Base-by-base conservation (phyloP, 148 eudicot species). In the Nepenthes gracilis region DNA sequence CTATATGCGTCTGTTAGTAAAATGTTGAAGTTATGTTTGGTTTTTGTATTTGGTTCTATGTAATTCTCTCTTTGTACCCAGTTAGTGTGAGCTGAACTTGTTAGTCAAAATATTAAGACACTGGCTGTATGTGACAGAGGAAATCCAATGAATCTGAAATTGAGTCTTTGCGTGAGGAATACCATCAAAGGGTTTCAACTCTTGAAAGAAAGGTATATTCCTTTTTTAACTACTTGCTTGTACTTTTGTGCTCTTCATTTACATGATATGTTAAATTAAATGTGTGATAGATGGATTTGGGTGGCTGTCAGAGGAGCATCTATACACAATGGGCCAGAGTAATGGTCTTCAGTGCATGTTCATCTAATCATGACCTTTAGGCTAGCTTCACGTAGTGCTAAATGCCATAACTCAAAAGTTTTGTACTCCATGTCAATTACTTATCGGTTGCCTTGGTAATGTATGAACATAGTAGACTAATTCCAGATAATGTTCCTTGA, bases 81-180 rank as follows among this genome's bases (percentile, higher is more conserved):
- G 6, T 60, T 59, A 32, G 23, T 23, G 0, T 23, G 23, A 23
- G 23, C 23, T 23, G 23, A 23, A 23, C 23, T 23, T 23, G 23
- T 23, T 23, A 23, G 23, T 23, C 23, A 23, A 23, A 23, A 23
- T 23, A 23, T 23, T 23, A 23, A 23, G 23, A 23, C 23, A 23
- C 23, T 23, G 23, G 43, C 43, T 37, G 35, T 61, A 4, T 68
- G 64, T 74, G 36, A 56, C 83, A 93, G 98, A 78, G 85, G 53
- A 93, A 86, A 74, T 78, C 96, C 65, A 86, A 75, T 76, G 96
- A 93, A 9, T 90, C 91, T 61, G 98, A 93, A 80, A 67, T 86
- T 64, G 98, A 93, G 73, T 82, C 91, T 43, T 74, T 93, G 40
- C 91, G 96, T 37, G 98, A 93, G 74, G 98, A 93, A 73, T 93